These are phyloP conservation scores for Mycena polygramma DNA, from an alignment of 768 basidiomycete species.

Conservation along the genomic window DNA sequence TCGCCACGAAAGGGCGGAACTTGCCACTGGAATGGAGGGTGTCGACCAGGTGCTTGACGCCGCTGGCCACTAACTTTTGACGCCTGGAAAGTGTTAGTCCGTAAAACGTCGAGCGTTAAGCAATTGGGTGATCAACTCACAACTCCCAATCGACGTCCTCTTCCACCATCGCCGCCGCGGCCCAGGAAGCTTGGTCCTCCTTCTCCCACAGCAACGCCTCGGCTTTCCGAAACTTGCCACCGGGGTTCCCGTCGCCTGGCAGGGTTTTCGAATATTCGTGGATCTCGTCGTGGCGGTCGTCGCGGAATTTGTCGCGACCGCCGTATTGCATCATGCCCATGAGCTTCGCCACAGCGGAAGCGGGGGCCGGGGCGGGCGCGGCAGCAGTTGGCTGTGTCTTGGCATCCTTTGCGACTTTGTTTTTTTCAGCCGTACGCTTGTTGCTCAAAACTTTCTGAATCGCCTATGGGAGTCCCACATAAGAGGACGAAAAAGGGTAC, in stretches of 20 bases:
- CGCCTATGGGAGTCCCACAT: slow-evolving; percentile 6
- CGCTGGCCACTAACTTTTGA: slow-evolving; percentile 20
- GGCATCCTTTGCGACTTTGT: background rate
- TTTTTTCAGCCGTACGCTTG: background rate
- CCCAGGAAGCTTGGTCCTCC: slow-evolving; percentile 28
- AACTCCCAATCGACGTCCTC: slow-evolving; percentile 26
- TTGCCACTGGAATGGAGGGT: slow-evolving; percentile 14
- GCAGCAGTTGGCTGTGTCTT: background rate
- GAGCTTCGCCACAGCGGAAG: slow-evolving; percentile 5
- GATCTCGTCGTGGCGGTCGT: slow-evolving; percentile 13
- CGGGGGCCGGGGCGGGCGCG: background rate
- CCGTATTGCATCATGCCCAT: slow-evolving; percentile 4
- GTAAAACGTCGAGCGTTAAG: background rate
- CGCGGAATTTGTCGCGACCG: slow-evolving; percentile 27
- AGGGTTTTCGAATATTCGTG: slow-evolving; percentile 3
- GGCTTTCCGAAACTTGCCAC: slow-evolving; percentile 31
- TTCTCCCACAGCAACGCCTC: slow-evolving; percentile 24
- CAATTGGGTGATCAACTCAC: slow-evolving; percentile 8
- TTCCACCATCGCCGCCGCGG: background rate
- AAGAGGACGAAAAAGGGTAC: background rate
- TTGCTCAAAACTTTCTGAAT: slow-evolving; percentile 35
- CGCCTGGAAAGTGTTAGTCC: slow-evolving; percentile 17
- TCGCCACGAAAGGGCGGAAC: slow-evolving; percentile 28
- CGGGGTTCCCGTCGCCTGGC: background rate
- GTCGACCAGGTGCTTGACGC: slow-evolving; percentile 17